Conservation (phyloP, 768 basidiomycete genomes). For the Cubamyces lactineus region DNA sequence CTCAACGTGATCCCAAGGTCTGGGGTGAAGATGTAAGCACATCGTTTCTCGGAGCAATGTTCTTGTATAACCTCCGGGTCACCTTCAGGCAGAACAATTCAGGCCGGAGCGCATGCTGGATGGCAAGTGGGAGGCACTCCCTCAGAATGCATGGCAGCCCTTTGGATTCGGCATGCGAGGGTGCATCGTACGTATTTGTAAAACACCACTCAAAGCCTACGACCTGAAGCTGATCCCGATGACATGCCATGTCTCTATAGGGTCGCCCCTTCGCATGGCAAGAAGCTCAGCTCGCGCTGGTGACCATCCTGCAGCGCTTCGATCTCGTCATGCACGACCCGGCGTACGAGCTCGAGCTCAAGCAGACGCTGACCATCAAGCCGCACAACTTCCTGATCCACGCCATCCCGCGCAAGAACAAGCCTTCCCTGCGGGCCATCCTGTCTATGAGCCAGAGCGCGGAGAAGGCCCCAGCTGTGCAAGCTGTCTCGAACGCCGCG, state of each 20-base stretch:
- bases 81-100: constrained; percentile 39
- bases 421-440: neutral
- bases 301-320: constrained; percentile 48
- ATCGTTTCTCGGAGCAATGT: neutral
- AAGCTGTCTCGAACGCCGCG: neutral
- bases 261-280: constrained; percentile 53
- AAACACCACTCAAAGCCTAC: neutral
- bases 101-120: constrained; percentile 53
- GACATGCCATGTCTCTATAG: constrained; percentile 9
- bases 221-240: neutral
- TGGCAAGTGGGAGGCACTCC: constrained; percentile 50
- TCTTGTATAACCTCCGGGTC: neutral
- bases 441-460: constrained; percentile 7
- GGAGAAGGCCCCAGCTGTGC: neutral
- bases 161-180: constrained; percentile 35
- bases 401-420: constrained; percentile 31
- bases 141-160: constrained; percentile 49
- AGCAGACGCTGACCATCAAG: constrained; percentile 52
- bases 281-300: constrained; percentile 47
- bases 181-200: constrained; percentile 28
- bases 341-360: constrained; percentile 46
- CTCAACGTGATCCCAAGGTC: constrained; percentile 45
- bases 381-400: constrained; percentile 46
- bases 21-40: constrained; percentile 52
- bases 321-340: constrained; percentile 48